Evolutionary conservation across 2,329 filamentous ascomycete species (phyloP), one percentile per base, ranked within the genome.

Genomic region (Capronia coronata): DNA sequence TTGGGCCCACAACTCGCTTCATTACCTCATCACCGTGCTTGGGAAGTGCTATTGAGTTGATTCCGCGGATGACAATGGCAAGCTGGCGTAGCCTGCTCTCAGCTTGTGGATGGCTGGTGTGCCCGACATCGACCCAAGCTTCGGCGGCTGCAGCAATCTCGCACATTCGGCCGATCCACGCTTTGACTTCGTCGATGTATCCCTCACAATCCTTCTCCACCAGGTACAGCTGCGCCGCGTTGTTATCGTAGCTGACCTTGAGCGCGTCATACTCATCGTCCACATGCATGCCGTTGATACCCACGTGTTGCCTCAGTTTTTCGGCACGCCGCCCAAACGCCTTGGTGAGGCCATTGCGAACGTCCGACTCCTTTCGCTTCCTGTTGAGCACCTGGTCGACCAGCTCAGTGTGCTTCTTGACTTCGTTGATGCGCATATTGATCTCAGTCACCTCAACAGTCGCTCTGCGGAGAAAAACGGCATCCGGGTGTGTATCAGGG

Each of bases 51-150:
- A 89, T 80, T 52, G 83, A 85, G 62, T 90, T 83, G 57, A 97
- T 81, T 61, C 96, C 90, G 57, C 86, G 80, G 69, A 94, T 86
- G 27, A 85, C 86, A 62, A 89, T 82, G 58, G 89, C 91, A 68
- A 95, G 93, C 54, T 84, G 86, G 43, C 89, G 86, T 87, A 91
- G 97, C 65, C 94, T 94, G 73, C 86, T 90, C 68, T 96, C 90
- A 34, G 94, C 73, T 65, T 97, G 90, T 0, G 87, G 83, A 65
- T 88, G 82, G 51, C 78, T 81, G 43, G 84, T 86, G 10, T 83
- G 83, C 1, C 72, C 70, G 16, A 79, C 73, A 49, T 81, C 82
- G 69, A 94, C 86, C 57, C 90, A 84, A 1, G 86, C 78, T 66
- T 95, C 88, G 65, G 96, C 86, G 1, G 86, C 87, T 2, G 82